These are phyloP conservation scores for Cystobasidium ongulense DNA, from an alignment of 768 basidiomycete genomes.

Conservation along the genomic window DNA sequence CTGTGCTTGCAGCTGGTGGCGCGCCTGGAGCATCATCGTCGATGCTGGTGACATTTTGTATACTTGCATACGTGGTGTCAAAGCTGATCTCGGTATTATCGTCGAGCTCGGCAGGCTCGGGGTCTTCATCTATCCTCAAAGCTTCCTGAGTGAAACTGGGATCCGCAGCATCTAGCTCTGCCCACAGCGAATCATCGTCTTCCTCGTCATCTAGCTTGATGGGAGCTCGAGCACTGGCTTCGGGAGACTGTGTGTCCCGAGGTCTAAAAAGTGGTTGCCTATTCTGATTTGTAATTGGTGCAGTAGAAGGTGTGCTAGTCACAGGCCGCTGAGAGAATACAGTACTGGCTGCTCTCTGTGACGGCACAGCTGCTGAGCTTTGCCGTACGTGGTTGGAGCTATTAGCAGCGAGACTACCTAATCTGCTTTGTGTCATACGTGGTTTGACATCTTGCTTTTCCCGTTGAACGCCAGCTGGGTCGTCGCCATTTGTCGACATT, in stretches of 20 bases:
- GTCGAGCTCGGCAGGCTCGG: neutral
- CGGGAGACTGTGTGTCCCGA: neutral
- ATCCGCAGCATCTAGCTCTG: slow-evolving; percentile 7
- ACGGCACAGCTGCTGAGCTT: neutral
- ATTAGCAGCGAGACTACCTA: neutral
- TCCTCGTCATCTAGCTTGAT: slow-evolving; percentile 20
- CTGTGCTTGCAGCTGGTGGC: neutral
- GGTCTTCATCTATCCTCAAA: neutral
- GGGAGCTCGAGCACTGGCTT: neutral
- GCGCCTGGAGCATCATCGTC: neutral
- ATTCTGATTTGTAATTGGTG: neutral
- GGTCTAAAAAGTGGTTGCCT: slow-evolving; percentile 6
- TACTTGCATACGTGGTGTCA: neutral
- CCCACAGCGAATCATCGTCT: slow-evolving; percentile 26
- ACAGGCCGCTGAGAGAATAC: neutral
- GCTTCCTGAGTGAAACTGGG: slow-evolving; percentile 24
- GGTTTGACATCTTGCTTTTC: slow-evolving; percentile 29
- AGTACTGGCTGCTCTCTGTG: neutral
- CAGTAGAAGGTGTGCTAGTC: neutral
- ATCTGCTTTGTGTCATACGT: slow-evolving; percentile 1
- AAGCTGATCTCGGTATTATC: neutral
- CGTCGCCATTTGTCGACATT: slow-evolving; percentile 22
- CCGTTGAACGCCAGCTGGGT: slow-evolving; percentile 19
- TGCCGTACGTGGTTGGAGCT: neutral
- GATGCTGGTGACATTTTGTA: neutral